These are phyloP conservation scores for Hippophae gyantsensis DNA, from an alignment of 306 rosid genomes.

Conservation along the genomic window DNA sequence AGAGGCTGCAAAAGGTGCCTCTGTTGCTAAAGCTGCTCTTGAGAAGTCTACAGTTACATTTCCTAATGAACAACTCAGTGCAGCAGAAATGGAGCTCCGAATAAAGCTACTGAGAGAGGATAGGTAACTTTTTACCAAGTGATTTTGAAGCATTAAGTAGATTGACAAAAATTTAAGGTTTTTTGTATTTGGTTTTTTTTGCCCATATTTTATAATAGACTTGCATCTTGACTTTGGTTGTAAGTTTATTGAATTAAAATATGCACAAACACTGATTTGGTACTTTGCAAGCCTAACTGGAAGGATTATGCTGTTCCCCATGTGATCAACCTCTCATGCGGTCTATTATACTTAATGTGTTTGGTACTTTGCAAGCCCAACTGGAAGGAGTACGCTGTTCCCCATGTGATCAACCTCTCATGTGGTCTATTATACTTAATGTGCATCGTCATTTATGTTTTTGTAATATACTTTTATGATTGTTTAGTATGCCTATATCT, in stretches of 20 bases:
- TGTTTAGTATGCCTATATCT: too few relatives aligned
- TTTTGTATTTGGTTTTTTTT: conserved; percentile 11
- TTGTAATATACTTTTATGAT: too few relatives aligned
- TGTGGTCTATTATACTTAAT: neutral
- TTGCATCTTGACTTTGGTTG: neutral
- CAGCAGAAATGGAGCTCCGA: conserved; percentile 64
- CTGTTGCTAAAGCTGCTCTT: conserved; percentile 17
- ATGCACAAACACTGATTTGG: neutral
- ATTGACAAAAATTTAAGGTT: neutral
- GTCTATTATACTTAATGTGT: neutral
- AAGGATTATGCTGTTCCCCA: neutral
- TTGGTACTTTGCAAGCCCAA: neutral
- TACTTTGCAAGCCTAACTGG: neutral
- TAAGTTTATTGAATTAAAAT: neutral
- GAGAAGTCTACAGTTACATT: conserved; percentile 17
- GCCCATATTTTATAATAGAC: too few relatives aligned
- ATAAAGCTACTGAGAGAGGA: conserved; percentile 76
- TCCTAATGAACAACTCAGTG: conserved; percentile 60
- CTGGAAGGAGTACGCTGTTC: neutral
- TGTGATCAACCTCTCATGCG: neutral
- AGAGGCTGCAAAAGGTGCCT: conserved; percentile 37
- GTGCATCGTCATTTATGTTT: too few relatives aligned
- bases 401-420: neutral
- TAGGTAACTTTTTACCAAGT: conserved; percentile 40
- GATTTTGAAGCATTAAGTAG: conserved; percentile 1